These are phyloP conservation scores for Trichoderma sp. DNA, from an alignment of 2,329 filamentous ascomycete species.

Conservation along the genomic window DNA sequence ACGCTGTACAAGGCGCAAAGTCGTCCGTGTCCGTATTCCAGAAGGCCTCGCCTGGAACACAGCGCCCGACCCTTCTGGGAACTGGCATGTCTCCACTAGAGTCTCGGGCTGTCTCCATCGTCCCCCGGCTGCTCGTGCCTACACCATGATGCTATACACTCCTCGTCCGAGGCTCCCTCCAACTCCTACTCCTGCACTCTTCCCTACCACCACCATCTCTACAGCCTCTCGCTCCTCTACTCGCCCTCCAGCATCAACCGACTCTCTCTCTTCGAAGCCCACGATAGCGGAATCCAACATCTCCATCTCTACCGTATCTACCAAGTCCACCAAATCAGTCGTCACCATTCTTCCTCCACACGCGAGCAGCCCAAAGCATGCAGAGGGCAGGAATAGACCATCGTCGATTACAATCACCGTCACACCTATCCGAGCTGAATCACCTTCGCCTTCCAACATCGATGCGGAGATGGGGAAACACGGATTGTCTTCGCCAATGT, in stretches of 20 bases:
- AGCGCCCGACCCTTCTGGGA: neutral
- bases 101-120: slow-evolving; percentile 15
- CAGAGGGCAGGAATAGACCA: slow-evolving; percentile 27
- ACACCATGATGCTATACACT: slow-evolving; percentile 19
- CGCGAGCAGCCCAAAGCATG: slow-evolving; percentile 31
- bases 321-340: neutral
- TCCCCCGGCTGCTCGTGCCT: slow-evolving; percentile 3
- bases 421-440: slow-evolving; percentile 19
- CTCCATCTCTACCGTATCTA: neutral
- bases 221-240: neutral
- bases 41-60: slow-evolving; percentile 14
- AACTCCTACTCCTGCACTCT: slow-evolving; percentile 11
- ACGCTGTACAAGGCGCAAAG: neutral
- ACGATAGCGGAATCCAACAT: neutral
- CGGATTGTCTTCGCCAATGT: slow-evolving; percentile 31
- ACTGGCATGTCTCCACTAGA: slow-evolving; percentile 18
- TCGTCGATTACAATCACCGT: slow-evolving; percentile 23
- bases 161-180: slow-evolving; percentile 7
- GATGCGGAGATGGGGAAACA: slow-evolving; percentile 37
- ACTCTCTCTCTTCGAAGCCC: neutral
- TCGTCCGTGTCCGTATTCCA: slow-evolving; percentile 8
- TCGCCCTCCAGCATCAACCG: neutral
- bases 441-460: slow-evolving; percentile 22
- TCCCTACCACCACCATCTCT: neutral
- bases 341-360: slow-evolving; percentile 21